Percentiles rank a stretch among this genome's conserved stretches.
These are phyloP conservation scores for Trametes polyzona DNA, from an alignment of 1,284 basidiomycete species.

Conservation along the genomic window DNA sequence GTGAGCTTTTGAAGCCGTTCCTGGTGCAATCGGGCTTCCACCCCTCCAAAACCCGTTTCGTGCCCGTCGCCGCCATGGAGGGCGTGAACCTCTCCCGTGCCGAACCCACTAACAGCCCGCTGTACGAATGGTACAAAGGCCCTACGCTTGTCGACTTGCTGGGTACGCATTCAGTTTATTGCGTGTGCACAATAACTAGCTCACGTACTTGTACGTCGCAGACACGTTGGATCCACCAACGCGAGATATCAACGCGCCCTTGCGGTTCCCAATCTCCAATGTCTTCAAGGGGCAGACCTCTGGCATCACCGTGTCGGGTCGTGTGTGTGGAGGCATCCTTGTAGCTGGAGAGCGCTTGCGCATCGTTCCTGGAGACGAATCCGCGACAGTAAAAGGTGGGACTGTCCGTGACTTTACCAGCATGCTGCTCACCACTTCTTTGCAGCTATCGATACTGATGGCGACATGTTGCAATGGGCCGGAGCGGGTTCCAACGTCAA, in stretches of 20 bases:
- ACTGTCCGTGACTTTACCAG: neutral
- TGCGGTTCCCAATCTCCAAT: slow-evolving; percentile 92
- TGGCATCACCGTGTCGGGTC: slow-evolving; percentile 84
- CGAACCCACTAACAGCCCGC: slow-evolving; percentile 49
- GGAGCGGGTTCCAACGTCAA: slow-evolving; percentile 91
- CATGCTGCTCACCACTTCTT: no score
- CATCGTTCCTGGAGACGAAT: slow-evolving; percentile 92
- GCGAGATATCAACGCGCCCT: slow-evolving; percentile 76
- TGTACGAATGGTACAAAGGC: slow-evolving; percentile 84
- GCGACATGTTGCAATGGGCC: slow-evolving; percentile 82
- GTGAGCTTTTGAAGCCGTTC: slow-evolving; percentile 77
- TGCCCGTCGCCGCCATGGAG: slow-evolving; percentile 89
- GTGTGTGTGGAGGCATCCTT: slow-evolving; percentile 86
- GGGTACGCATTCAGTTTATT: slow-evolving; percentile 65
- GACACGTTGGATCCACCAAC: slow-evolving; percentile 84
- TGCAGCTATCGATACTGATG: slow-evolving; percentile 90
- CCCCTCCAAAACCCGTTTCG: slow-evolving; percentile 77
- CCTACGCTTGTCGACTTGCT: slow-evolving; percentile 85
- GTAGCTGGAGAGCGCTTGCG: slow-evolving; percentile 91
- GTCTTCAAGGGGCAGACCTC: slow-evolving; percentile 91
- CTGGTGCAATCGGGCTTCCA: slow-evolving; percentile 88
- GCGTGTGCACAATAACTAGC: no score
- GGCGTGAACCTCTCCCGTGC: slow-evolving; percentile 83
- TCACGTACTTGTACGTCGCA: slow-evolving; percentile 34
- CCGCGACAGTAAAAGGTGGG: slow-evolving; percentile 80